phyloP scores from a whole-genome alignment of 495 filamentous ascomycete genomes.

The Rhizodiscina lignyota region DNA sequence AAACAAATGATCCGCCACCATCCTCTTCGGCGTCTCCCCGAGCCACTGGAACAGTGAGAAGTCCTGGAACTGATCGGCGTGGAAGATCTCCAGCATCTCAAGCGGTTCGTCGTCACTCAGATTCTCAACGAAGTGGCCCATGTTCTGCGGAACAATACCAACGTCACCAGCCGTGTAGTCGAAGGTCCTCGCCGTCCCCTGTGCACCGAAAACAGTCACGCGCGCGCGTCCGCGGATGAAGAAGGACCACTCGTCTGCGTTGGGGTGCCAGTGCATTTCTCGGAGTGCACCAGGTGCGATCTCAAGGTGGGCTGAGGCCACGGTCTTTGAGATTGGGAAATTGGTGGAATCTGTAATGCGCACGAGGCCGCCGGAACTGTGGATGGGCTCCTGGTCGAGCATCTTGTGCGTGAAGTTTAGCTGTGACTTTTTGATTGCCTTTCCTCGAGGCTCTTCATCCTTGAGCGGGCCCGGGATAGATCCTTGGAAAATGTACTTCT shows the following conservation, averaged over 20 bases:
- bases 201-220: conserved; percentile 44
- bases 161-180: conserved; percentile 48
- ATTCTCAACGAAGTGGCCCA: conserved; percentile 49
- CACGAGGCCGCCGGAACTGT: conserved; percentile 39
- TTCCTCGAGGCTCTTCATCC: conserved; percentile 29
- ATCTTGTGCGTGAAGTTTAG: conserved; percentile 37
- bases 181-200: conserved; percentile 40
- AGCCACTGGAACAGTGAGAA: conserved; percentile 48
- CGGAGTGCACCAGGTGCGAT: conserved; percentile 41
- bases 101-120: conserved; percentile 40
- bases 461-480: conserved; percentile 27
- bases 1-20: conserved; percentile 42
- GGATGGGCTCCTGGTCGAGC: conserved; percentile 30
- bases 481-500: conserved; percentile 44
- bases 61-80: conserved; percentile 44
- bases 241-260: conserved; percentile 51
- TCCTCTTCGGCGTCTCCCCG: conserved; percentile 40
- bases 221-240: conserved; percentile 41
- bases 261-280: conserved; percentile 53
- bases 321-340: conserved; percentile 41
- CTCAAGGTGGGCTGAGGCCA: conserved; percentile 42
- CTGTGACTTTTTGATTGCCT: conserved; percentile 38
- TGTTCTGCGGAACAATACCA: conserved; percentile 47
- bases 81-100: conserved; percentile 50
- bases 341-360: conserved; percentile 44